Base-by-base conservation (phyloP, 345 rosid genomes). In the Pistacia integerrima region DNA sequence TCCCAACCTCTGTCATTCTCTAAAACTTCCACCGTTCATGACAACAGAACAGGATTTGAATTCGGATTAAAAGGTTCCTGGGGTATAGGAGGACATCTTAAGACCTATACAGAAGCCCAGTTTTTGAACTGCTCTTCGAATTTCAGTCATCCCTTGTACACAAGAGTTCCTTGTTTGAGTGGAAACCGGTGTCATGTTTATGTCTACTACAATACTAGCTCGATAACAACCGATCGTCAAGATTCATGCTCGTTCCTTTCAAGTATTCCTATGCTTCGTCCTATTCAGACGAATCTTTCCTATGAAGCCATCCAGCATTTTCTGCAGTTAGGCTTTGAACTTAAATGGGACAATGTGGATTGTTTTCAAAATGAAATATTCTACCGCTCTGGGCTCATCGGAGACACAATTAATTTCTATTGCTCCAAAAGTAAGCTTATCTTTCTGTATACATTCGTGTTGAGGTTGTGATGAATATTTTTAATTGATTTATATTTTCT, bases 261-360 rank as follows among this genome's bases (percentile, higher is more conserved):
- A 25, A 78, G 36, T 67, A 81, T 82, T 17, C 87, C 84, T 2
- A 74, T 77, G 6, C 60, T 6, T 41, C 9, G 67, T 69, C 76
- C 76, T 36, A 76, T 76, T 75, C n/a, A 64, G 54, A 3, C 67
- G 82, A 33, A 79, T 70, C 77, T 74, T 69, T 75, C 83, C 20
- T 83, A 81, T 49, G 77, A 76, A 8, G 70, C 73, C 11, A 76
- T 84, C 48, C 20, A 65, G 74, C 17, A 30, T 71, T 46, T 82
- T 74, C 71, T 82, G 80, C 79, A 73, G 44, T 52, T 44, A 25
- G 87, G 89, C 69, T 86, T 86, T 74, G 87, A 86, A 48, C 81
- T 86, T 52, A 61, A 59, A 10, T 86, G 89, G 89, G 73, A 0
- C 46, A 10, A 41, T 5, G 0, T 1, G 9, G 46, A 41, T 8